Percentiles rank a stretch among this genome's conserved stretches.
Evolutionary conservation across 2,329 filamentous ascomycete species (phyloP).

Genomic region (Coleophoma cylindrospora): DNA sequence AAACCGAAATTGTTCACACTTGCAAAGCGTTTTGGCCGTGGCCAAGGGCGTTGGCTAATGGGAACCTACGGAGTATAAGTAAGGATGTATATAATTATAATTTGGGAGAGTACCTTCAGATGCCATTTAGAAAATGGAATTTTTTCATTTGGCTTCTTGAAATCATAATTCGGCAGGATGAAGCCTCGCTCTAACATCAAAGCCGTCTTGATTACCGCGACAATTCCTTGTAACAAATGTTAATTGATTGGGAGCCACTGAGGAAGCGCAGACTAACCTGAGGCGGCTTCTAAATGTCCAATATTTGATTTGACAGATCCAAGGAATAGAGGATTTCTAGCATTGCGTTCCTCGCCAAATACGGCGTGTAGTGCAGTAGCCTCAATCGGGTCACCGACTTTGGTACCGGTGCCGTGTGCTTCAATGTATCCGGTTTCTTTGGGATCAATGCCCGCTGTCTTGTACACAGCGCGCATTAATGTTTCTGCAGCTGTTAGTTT

Average conservation of each 20-base stretch:
- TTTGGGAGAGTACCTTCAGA: constrained; percentile 23
- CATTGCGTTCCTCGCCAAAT: constrained; percentile 18
- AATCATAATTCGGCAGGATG: constrained; percentile 22
- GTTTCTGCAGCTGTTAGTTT: constrained; percentile 12
- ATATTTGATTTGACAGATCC: constrained; percentile 23
- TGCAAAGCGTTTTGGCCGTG: constrained; percentile 37
- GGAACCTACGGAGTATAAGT: constrained; percentile 19
- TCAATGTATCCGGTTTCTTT: constrained; percentile 14
- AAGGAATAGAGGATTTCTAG: constrained; percentile 15
- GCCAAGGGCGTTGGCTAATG: constrained; percentile 21
- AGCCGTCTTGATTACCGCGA: constrained; percentile 22
- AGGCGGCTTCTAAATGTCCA: constrained; percentile 21
- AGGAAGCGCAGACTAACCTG: constrained; percentile 6
- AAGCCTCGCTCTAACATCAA: constrained; percentile 23
- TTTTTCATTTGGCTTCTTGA: constrained; percentile 32
- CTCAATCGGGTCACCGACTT: constrained; percentile 17
- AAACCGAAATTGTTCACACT: constrained; percentile 35
- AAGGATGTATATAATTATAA: not conserved
- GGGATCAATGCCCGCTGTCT: constrained; percentile 6
- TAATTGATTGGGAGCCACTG: not conserved
- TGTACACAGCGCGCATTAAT: constrained; percentile 17
- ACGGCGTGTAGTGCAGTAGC: constrained; percentile 18
- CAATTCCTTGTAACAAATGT: constrained; percentile 12
- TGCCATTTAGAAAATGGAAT: constrained; percentile 32
- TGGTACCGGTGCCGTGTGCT: constrained; percentile 15